These are phyloP conservation scores for Lecanoromycetidae sp. DNA, from an alignment of 2,329 filamentous ascomycete genomes.

Conservation along the genomic window DNA sequence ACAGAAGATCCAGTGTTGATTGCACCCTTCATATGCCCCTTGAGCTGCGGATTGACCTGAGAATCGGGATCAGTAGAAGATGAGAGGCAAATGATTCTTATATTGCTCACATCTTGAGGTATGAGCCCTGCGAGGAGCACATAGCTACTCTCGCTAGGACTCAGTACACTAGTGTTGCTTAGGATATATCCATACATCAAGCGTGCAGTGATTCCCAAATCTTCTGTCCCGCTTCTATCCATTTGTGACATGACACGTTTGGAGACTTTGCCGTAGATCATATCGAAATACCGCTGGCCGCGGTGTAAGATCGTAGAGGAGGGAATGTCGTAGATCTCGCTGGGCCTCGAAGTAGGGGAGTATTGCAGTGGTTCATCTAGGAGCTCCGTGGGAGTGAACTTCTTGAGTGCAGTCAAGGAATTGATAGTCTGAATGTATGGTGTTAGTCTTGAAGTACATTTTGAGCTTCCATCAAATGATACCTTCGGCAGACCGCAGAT, in stretches of 20 bases:
- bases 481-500: conserved; percentile 42
- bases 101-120: conserved; percentile 39
- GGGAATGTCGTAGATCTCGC: conserved; percentile 31
- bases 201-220: conserved; percentile 37
- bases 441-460: not conserved
- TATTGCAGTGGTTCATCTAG: conserved; percentile 28
- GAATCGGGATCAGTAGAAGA: not conserved
- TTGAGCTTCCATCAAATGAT: conserved; percentile 6
- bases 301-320: conserved; percentile 30
- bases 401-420: conserved; percentile 35
- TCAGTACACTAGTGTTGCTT: conserved; percentile 37
- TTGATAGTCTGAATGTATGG: conserved; percentile 33
- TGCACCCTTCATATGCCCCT: conserved; percentile 41
- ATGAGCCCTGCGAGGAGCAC: conserved; percentile 41
- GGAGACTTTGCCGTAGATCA: conserved; percentile 40
- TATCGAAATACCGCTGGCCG: conserved; percentile 38
- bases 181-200: conserved; percentile 41
- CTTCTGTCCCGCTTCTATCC: conserved; percentile 39
- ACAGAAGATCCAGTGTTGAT: conserved; percentile 39
- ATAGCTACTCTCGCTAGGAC: conserved; percentile 37
- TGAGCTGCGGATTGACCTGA: conserved; percentile 41
- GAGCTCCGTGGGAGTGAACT: conserved; percentile 32
- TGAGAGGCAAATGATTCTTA: no score
- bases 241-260: conserved; percentile 38
- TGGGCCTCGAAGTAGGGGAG: conserved; percentile 31